A percentile compares a stretch with the other conserved stretches of the same genome.
Conservation (phyloP, 495 filamentous ascomycete genomes). For the Hyaloscypha finlandica region DNA sequence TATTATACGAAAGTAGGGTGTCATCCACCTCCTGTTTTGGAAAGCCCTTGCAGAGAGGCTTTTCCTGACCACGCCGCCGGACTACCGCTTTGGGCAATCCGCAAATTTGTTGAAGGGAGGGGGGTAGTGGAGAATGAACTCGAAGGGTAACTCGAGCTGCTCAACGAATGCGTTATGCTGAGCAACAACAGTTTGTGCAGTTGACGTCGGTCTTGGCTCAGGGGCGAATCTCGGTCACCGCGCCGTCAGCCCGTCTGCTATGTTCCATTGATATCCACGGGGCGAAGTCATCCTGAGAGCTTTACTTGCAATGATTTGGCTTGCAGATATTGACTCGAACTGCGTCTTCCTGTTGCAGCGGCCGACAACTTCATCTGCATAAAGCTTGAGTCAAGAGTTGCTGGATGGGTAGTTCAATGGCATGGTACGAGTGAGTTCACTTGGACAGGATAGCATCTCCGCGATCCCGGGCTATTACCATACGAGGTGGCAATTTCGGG, state of each 20-base stretch:
- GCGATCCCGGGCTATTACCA: neutral
- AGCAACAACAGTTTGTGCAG: neutral
- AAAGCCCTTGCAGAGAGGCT: neutral
- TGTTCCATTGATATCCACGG: neutral
- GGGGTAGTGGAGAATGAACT: neutral
- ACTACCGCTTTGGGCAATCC: neutral
- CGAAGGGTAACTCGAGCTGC: neutral
- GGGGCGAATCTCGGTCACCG: neutral
- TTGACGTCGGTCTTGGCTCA: neutral
- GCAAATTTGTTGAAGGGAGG: neutral
- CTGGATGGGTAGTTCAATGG: neutral
- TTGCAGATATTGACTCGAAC: neutral
- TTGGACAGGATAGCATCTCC: neutral
- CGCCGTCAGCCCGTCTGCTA: neutral
- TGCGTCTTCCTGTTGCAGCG: neutral
- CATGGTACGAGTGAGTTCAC: neutral
- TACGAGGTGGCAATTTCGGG: neutral
- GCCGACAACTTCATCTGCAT: neutral
- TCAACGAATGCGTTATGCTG: neutral
- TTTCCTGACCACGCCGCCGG: neutral
- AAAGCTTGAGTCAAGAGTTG: neutral
- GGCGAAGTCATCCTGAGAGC: neutral
- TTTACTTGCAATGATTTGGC: neutral
- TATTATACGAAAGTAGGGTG: neutral
- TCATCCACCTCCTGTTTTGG: neutral